Base-by-base conservation (phyloP, 1,284 basidiomycete species). In the Sporisorium scitamineum region DNA sequence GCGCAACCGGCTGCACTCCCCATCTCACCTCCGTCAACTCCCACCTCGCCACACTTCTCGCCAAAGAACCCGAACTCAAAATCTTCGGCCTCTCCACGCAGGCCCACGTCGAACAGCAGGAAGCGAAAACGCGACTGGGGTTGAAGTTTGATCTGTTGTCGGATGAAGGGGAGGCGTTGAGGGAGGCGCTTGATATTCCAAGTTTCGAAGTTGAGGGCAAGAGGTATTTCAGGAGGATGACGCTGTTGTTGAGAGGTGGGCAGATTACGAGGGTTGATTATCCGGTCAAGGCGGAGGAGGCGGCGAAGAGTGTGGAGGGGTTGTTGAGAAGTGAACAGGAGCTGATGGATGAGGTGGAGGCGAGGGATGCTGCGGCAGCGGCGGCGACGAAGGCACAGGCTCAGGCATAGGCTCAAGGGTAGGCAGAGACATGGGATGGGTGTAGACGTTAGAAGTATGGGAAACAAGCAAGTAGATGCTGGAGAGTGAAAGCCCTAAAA, bases 71-170 rank as follows among this genome's bases (percentile, higher is more conserved):
- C 2, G 51, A 76, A 1, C 76, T 84, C 3, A 14, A 41, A 0
- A 63, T 85, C 34, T 83, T 69, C 39, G 83, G 80, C 8, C 70
- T 85, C 14, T 78, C 78, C 22, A 66, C 70, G 0, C 70, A 84
- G 42, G 6, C 69, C 1, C 41, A 45, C 14, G 52, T 13, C 10
- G 48, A 69, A 18, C 81, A 83, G 54, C 9, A 53, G 14, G 63
- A 71, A 52, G 66, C 66, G 5, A 66, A 64, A 13, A 26, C 58
- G 3, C 45, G 64, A 11, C 52, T 80, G 1, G 48, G 54, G 5
- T 44, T 81, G 11, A 61, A 63, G 7, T 70, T 68, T 24, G 54
- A 71, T 13, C 57, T 82, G 26, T 22, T 81, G n/a, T 72, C 68
- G 22, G 80, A 80, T 48, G 55, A 57, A 13, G 14, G 42, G 24